Evolutionary conservation across 1,284 basidiomycete genomes (phyloP), one percentile per base, ranked within the genome.

Genomic region (Meripilus lineatus): DNA sequence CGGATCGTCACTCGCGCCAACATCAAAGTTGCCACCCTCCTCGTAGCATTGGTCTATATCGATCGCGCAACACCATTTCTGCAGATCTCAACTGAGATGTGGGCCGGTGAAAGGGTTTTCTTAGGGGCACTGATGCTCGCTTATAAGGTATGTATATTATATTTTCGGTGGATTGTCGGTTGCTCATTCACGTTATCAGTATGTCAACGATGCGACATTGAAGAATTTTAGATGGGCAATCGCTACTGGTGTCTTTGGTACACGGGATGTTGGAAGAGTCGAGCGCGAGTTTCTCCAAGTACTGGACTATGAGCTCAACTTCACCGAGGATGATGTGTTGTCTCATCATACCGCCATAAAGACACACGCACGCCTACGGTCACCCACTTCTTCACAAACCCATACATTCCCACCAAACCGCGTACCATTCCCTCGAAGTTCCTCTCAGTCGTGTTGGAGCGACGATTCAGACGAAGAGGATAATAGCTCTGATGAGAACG

Each of bases 151-250:
- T 8, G 42, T 62, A 39, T 7, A 32, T 11, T 30, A 22, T 36
- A 21, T 21, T 22, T n/a, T n/a, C n/a, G n/a, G n/a, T n/a, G n/a
- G n/a, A n/a, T n/a, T n/a, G n/a, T n/a, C n/a, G 10, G 10, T 7
- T 17, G 8, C 20, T 38, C 14, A 38, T 32, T 32, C 10, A 10
- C n/a, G 28, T 10, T 32, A 28, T 25, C 34, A 85, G 82, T 86
- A 86, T 54, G 64, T 80, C 17, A 84, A 87, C 56, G 83, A 86
- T 55, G 82, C 80, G 15, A 84, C 83, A 11, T 68, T 86, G 15
- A 86, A 85, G 69, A 86, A 86, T 58, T 68, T 83, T 15, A 84
- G 86, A 61, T 86, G 83, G 83, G 81, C 84, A 10, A 65, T 84
- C 13, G 85, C 83, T 65, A 85, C 84, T 0, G 81, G 83, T 42